Conservation (phyloP, 805 yeast genomes). For the Wickerhamiella spandovensis region DNA sequence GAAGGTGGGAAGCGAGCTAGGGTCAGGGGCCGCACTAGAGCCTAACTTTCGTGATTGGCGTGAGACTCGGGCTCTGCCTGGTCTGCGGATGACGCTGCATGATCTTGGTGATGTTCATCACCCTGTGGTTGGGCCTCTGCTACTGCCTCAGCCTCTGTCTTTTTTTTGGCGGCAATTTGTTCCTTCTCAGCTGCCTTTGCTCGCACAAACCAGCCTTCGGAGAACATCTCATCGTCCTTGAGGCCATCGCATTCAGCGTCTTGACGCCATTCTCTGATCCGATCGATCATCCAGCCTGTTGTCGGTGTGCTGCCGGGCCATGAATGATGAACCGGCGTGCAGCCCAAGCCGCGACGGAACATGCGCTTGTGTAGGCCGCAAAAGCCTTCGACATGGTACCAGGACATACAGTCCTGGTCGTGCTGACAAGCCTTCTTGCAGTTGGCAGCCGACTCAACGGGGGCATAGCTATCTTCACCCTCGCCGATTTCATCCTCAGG, state of each 20-base stretch:
- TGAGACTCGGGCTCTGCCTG: no score
- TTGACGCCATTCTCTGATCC: constrained; percentile 20
- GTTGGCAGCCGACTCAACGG: background rate
- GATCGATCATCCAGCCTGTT: constrained; percentile 24
- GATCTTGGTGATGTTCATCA: no score
- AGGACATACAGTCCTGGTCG: constrained; percentile 8
- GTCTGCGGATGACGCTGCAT: no score
- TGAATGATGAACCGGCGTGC: constrained; percentile 6
- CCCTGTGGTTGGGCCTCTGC: no score
- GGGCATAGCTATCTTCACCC: constrained; percentile 28
- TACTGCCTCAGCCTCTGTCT: no score
- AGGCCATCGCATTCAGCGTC: constrained; percentile 11
- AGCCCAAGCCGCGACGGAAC: constrained; percentile 11
- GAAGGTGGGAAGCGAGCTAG: no score
- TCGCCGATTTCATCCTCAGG: background rate
- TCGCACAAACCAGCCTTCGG: background rate
- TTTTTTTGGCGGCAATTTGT: no score
- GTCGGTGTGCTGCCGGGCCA: constrained; percentile 3
- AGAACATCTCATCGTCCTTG: background rate
- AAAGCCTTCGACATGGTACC: constrained; percentile 9
- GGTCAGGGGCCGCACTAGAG: no score
- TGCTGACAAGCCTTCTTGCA: constrained; percentile 10
- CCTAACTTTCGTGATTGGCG: no score
- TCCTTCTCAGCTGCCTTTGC: background rate
- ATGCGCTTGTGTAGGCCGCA: constrained; percentile 6